These are phyloP conservation scores for Aureobasidium mangrovei DNA, from an alignment of 2,329 filamentous ascomycete species.

Conservation along the genomic window DNA sequence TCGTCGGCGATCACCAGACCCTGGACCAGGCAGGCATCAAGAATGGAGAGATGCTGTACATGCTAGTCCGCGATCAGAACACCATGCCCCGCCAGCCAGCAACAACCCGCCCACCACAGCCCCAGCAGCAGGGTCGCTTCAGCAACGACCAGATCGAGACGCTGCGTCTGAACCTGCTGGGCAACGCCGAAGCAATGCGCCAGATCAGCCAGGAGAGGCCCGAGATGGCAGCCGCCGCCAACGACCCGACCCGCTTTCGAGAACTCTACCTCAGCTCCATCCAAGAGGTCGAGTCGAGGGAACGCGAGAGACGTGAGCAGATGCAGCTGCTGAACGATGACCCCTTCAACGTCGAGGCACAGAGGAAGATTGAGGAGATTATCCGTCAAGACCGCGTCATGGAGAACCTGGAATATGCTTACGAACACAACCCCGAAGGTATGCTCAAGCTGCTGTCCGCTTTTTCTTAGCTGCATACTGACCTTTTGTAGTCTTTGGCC, in stretches of 20 bases:
- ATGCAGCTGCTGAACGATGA: constrained; percentile 84
- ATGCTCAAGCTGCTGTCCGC: constrained; percentile 23
- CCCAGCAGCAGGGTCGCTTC: constrained; percentile 15
- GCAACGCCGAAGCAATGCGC: constrained; percentile 62
- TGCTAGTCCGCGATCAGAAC: constrained; percentile 56
- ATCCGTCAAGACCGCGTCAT: constrained; percentile 91
- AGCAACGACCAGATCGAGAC: constrained; percentile 57
- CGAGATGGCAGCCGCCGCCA: constrained; percentile 64
- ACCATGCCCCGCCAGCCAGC: constrained; percentile 36
- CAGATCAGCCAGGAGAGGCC: constrained; percentile 66
- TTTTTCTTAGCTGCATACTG: neutral
- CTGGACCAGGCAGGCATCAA: constrained; percentile 71
- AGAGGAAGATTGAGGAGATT: constrained; percentile 90
- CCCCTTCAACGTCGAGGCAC: constrained; percentile 86
- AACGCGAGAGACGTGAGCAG: constrained; percentile 69
- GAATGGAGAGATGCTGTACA: constrained; percentile 86
- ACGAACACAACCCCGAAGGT: constrained; percentile 98
- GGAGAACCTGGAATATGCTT: constrained; percentile 91
- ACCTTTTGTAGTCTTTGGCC: constrained; percentile 68
- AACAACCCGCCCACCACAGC: constrained; percentile 24
- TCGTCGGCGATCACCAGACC: constrained; percentile 69
- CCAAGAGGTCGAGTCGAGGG: constrained; percentile 61
- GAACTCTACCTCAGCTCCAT: constrained; percentile 61
- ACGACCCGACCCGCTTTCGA: constrained; percentile 68
- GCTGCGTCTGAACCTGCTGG: constrained; percentile 72